Evolutionary conservation across 305 asterid genomes (phyloP).

Genomic region (Solanum hybrid): DNA sequence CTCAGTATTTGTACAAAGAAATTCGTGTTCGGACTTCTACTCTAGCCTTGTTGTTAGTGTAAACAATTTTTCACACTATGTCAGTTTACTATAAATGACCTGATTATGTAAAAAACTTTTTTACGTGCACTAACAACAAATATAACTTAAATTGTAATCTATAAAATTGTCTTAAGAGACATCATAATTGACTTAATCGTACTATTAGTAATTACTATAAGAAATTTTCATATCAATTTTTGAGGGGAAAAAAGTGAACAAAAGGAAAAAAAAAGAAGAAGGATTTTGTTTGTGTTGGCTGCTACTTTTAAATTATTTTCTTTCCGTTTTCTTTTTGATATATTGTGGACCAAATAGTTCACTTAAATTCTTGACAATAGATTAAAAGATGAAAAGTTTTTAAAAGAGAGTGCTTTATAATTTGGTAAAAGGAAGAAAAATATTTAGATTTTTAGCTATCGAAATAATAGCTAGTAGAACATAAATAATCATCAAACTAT

Average conservation of each 20-base stretch:
- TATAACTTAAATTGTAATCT: background rate
- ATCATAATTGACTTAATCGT: slow-evolving; percentile 11
- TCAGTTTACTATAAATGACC: background rate
- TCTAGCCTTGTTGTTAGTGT: no score
- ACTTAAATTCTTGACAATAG: background rate
- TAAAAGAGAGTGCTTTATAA: background rate
- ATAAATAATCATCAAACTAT: background rate
- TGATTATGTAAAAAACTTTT: background rate
- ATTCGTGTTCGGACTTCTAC: no score
- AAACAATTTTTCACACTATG: no score
- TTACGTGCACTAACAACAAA: background rate
- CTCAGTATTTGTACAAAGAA: no score
- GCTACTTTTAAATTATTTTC: slow-evolving; percentile 1
- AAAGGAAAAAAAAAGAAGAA: background rate
- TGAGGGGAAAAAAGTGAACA: background rate
- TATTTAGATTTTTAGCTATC: background rate
- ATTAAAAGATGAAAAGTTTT: background rate
- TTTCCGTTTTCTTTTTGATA: background rate
- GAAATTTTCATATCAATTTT: background rate
- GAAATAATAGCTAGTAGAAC: background rate
- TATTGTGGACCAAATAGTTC: slow-evolving; percentile 4
- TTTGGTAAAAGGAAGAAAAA: background rate
- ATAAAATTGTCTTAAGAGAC: slow-evolving; percentile 9
- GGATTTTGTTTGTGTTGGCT: slow-evolving; percentile 1
- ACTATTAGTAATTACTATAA: slow-evolving; percentile 4